Evolutionary conservation across 768 basidiomycete species (phyloP), one percentile per base, ranked within the genome.

Genomic region (Kwoniella shandongensis): DNA sequence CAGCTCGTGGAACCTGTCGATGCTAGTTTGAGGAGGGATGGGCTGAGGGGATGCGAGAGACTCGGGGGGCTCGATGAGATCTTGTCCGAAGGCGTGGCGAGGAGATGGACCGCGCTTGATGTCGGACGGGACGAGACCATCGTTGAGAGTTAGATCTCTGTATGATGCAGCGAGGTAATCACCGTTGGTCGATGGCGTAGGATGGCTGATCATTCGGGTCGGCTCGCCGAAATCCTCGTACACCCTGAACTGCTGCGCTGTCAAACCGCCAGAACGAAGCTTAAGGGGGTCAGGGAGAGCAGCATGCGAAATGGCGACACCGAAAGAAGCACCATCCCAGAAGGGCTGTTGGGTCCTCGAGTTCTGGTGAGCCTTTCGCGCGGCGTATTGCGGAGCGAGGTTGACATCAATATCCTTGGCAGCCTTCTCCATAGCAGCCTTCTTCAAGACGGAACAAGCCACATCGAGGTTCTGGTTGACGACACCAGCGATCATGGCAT

Each of bases 381-480:
- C 81, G 30, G 91, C 88, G 69, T 92, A 96, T 10, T 91, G 88
- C 23, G 83, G 62, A 1, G 83, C 81, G 59, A 99, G 89, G 22
- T 84, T 86, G 60, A 94, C 91, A 73, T 99, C 96, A 6, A 96
- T 88, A 67, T 98, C 96, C 3, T 85, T 83, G 49, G 91, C 84
- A 6, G 93, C 93, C 57, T 91, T 85, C 68, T 98, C 93, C 88
- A 96, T 96, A 0, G 96, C 96, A 4, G 93, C 93, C 68, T 91
- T 93, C 78, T 97, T 92, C 62, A 99, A 93, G 8, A 91, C 89
- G 51, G 84, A 83, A 72, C 94, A 98, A 15, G 94, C 94, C 44
- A 89, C 81, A 41, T 98, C 93, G 48, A 96, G 81, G 68, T 99
- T 98, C 66, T 97, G 93, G 57, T 86, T 83, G 13, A 93, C 91